Evolutionary conservation across 345 rosid species (phyloP).

Genomic region (Salix koriyanagi): DNA sequence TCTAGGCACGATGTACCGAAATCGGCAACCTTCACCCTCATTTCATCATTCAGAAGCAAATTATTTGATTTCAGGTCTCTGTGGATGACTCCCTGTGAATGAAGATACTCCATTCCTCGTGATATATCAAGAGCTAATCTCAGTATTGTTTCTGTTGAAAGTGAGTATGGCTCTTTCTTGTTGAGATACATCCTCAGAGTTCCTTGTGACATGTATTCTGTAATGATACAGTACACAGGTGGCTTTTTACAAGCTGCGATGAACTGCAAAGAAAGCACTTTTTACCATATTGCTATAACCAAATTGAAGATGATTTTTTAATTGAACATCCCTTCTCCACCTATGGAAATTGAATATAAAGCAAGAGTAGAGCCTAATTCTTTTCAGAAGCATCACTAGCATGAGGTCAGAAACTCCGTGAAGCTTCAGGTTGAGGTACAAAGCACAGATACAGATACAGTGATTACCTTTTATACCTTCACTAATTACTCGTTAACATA

Average conservation of each 20-base stretch:
- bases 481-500: neutral
- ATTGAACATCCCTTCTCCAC: neutral
- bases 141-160: slow-evolving; percentile 77
- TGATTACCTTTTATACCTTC: neutral
- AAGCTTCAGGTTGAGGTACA: neutral
- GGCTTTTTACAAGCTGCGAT: slow-evolving; percentile 98
- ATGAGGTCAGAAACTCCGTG: neutral
- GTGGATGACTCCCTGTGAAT: slow-evolving; percentile 96
- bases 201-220: slow-evolving; percentile 99
- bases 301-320: neutral
- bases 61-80: slow-evolving; percentile 92
- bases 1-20: slow-evolving; percentile 95
- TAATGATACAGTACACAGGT: slow-evolving; percentile 93
- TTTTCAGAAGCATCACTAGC: neutral
- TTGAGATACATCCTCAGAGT: slow-evolving; percentile 95
- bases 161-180: slow-evolving; percentile 95
- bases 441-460: neutral
- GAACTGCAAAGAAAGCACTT: slow-evolving; percentile 49
- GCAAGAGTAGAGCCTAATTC: neutral
- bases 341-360: neutral
- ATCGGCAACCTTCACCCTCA: slow-evolving; percentile 96
- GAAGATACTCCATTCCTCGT: slow-evolving; percentile 99
- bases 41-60: slow-evolving; percentile 86
- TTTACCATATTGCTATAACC: slow-evolving; percentile 9
- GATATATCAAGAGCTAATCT: slow-evolving; percentile 94